Percentiles rank a stretch among this genome's conserved stretches.
These are phyloP conservation scores for Vairimorpha necatrix DNA, from an alignment of 371 early-diverging fungal genomes.

Conservation along the genomic window DNA sequence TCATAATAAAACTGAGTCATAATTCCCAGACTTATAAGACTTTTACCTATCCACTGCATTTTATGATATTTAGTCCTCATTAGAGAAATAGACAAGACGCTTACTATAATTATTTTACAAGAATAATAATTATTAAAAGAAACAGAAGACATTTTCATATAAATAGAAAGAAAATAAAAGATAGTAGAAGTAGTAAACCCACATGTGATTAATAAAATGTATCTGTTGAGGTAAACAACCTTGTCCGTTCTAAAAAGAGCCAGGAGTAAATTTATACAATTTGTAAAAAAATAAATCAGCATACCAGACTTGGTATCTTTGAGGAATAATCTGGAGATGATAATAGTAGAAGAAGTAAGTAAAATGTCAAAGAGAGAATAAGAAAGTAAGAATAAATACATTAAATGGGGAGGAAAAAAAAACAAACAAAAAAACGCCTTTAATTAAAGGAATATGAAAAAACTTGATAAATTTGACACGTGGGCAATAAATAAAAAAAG, in stretches of 20 bases:
- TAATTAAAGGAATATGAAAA: too few relatives aligned
- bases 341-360: not conserved
- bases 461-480: too few relatives aligned
- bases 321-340: not conserved
- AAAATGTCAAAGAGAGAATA: not conserved
- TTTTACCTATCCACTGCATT: constrained; percentile 3
- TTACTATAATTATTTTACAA: not conserved
- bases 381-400: not conserved
- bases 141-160: constrained; percentile 8
- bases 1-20: not conserved
- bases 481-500: too few relatives aligned
- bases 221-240: not conserved
- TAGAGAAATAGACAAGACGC: not conserved
- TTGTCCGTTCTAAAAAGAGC: not conserved
- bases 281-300: constrained; percentile 5
- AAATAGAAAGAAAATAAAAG: constrained; percentile 9
- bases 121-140: constrained; percentile 15
- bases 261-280: not conserved
- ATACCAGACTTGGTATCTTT: constrained; percentile 14
- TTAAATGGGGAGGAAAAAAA: not conserved
- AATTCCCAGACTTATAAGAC: not conserved
- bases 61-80: not conserved
- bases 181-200: not conserved
- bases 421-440: not conserved
- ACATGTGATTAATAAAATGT: not conserved